These are phyloP conservation scores for Tricladium varicosporioides DNA, from an alignment of 2,329 filamentous ascomycete genomes.

Conservation along the genomic window DNA sequence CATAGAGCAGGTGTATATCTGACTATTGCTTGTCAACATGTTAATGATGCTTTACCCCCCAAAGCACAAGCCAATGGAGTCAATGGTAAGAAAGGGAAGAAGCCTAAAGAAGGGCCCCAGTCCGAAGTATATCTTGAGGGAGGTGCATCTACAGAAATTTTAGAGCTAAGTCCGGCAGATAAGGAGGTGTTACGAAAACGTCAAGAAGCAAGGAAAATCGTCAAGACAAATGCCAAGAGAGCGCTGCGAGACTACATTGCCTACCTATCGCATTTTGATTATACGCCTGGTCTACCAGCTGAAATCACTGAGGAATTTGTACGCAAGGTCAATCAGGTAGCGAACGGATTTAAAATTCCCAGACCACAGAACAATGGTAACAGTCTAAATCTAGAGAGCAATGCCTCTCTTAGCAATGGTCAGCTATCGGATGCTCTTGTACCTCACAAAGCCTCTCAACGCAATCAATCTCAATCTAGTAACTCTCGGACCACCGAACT, in stretches of 20 bases:
- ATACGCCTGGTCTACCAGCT: constrained; percentile 55
- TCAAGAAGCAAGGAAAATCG: constrained; percentile 62
- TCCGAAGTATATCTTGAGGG: not conserved
- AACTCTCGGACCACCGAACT: constrained; percentile 31
- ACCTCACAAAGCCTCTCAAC: constrained; percentile 37
- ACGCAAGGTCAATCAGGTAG: constrained; percentile 55
- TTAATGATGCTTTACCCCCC: constrained; percentile 52
- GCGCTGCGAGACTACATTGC: constrained; percentile 72
- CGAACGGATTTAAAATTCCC: constrained; percentile 45
- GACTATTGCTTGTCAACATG: constrained; percentile 65
- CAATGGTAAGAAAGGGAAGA: constrained; percentile 19
- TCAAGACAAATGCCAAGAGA: constrained; percentile 72
- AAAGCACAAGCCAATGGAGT: constrained; percentile 21
- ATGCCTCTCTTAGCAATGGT: constrained; percentile 33
- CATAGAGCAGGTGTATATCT: constrained; percentile 73
- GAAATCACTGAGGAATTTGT: constrained; percentile 46
- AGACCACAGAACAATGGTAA: constrained; percentile 32
- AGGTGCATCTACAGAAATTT: constrained; percentile 10
- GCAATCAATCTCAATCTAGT: constrained; percentile 32
- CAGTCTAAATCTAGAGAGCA: constrained; percentile 31
- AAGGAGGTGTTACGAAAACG: constrained; percentile 42
- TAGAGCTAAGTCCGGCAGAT: constrained; percentile 42
- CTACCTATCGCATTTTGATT: constrained; percentile 74
- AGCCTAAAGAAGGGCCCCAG: constrained; percentile 21
- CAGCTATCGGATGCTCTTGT: constrained; percentile 42